Base-by-base conservation (phyloP, 352 stramenopile species). In the Globisporangium paroecandrum region DNA sequence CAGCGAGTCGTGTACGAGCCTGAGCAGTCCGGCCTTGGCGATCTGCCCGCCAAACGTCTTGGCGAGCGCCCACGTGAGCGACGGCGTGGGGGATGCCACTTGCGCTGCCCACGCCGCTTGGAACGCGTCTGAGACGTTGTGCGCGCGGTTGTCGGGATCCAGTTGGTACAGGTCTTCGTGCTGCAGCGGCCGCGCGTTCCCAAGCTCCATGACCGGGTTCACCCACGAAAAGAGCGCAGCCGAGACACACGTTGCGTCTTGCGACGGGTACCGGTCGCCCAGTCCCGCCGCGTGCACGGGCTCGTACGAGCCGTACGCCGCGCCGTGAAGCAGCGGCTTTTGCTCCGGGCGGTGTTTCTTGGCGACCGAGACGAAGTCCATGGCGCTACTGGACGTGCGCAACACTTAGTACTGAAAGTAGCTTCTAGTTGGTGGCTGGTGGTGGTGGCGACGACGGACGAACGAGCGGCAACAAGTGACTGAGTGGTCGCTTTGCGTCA, bases 201-300 rank as follows among this genome's bases (percentile, higher is more conserved):
- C 90, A 29, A 95, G 74, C 65, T 89, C 74, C 83, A 97, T 93
- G 57, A 97, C 66, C 62, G 87, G 87, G 49, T 84, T 94, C 62
- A 97, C 71, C 91, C 91, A 97, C 71, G 83, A 82, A 75, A 97
- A 97, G 66, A 94, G 83, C 36, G 93, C 68, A 18, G 77, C 69
- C 29, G 79, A 82, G 36, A 80, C 72, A 58, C 83, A 94, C 24
- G 70, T 66, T 0, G 73, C 64, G 60, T 82, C 49, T 69, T 93
- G 79, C 65, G 81, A 81, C 65, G 83, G 83, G 68, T 84, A 89
- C 24, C 79, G 83, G 69, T 91, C 81, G 49, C 80, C 78, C 55
- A 90, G 76, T 64, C 74, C n/a, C n/a, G n/a, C n/a, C n/a, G n/a
- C n/a, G n/a, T n/a, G n/a, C n/a, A n/a, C n/a, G n/a, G n/a, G n/a